These are phyloP conservation scores for Zizania palustris DNA, from an alignment of 202 grass and related monocot genomes.

Conservation along the genomic window DNA sequence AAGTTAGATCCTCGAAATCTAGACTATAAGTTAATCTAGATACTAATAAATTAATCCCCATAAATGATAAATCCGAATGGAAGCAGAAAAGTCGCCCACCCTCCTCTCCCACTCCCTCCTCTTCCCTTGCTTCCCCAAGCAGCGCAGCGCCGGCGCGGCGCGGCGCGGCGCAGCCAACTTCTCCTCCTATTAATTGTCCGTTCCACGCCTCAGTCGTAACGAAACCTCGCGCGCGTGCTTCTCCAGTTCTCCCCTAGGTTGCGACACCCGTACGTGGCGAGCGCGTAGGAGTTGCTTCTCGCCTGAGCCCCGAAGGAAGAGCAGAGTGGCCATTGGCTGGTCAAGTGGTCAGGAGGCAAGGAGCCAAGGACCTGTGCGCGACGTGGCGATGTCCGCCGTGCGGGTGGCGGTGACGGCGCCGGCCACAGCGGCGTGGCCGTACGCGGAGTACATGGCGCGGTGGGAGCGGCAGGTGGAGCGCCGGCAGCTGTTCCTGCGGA, in stretches of 20 bases:
- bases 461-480: conserved; percentile 89
- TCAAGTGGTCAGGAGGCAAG: no score
- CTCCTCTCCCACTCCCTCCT: conserved; percentile 35
- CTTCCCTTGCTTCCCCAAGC: neutral
- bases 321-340: neutral
- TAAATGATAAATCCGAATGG: neutral
- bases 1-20: no score
- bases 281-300: neutral
- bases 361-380: neutral
- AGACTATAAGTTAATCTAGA: no score
- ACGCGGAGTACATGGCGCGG: conserved; percentile 66
- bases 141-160: conserved; percentile 2
- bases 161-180: neutral
- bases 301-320: neutral
- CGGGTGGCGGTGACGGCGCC: conserved; percentile 8
- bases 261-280: neutral
- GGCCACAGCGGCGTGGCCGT: conserved; percentile 51
- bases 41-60: neutral
- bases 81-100: conserved; percentile 33
- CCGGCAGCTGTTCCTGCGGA: conserved; percentile 83
- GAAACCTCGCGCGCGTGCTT: neutral
- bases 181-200: conserved; percentile 40
- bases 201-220: neutral
- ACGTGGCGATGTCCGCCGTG: conserved; percentile 17
- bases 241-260: neutral